Evolutionary conservation across 2,329 filamentous ascomycete genomes (phyloP).

Genomic region (Monosporascus sp.): DNA sequence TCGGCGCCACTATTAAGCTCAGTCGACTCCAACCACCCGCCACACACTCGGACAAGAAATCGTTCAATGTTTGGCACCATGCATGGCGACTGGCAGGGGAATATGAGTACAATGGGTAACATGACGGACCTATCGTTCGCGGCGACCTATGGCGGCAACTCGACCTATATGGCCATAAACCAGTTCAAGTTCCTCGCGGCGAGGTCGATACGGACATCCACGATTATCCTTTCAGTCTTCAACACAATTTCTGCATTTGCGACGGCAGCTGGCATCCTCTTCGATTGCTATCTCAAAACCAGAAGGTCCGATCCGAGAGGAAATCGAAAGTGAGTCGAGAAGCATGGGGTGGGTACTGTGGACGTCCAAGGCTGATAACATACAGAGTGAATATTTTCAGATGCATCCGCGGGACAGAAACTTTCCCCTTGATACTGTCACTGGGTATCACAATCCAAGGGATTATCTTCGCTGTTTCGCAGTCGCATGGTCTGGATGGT

Average conservation of each 20-base stretch:
- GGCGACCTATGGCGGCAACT: slow-evolving; percentile 30
- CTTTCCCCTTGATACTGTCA: slow-evolving; percentile 53
- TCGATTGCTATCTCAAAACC: slow-evolving; percentile 46
- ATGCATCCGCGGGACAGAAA: slow-evolving; percentile 42
- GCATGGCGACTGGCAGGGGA: slow-evolving; percentile 20
- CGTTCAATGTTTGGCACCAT: slow-evolving; percentile 13
- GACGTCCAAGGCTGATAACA: slow-evolving; percentile 12
- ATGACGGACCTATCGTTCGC: slow-evolving; percentile 22
- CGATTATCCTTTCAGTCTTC: slow-evolving; percentile 56
- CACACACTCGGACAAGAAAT: slow-evolving; percentile 9
- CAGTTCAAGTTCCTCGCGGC: slow-evolving; percentile 47
- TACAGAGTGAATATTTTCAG: slow-evolving; percentile 28
- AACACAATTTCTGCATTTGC: slow-evolving; percentile 55
- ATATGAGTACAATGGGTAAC: slow-evolving; percentile 18
- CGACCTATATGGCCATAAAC: slow-evolving; percentile 43
- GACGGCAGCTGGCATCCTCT: slow-evolving; percentile 52
- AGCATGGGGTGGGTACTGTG: slow-evolving; percentile 1
- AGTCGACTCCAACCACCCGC: slow-evolving; percentile 10
- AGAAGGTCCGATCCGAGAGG: slow-evolving; percentile 34
- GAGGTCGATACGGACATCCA: slow-evolving; percentile 56
- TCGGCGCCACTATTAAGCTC: slow-evolving; percentile 24
- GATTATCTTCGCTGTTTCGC: slow-evolving; percentile 51
- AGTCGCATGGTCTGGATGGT: slow-evolving; percentile 49
- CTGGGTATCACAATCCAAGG: slow-evolving; percentile 55
- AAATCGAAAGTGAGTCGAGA: slow-evolving; percentile 39